Percentiles rank a stretch among this genome's conserved stretches.
Conservation (phyloP, 345 rosid genomes). For the Viola odorata region DNA sequence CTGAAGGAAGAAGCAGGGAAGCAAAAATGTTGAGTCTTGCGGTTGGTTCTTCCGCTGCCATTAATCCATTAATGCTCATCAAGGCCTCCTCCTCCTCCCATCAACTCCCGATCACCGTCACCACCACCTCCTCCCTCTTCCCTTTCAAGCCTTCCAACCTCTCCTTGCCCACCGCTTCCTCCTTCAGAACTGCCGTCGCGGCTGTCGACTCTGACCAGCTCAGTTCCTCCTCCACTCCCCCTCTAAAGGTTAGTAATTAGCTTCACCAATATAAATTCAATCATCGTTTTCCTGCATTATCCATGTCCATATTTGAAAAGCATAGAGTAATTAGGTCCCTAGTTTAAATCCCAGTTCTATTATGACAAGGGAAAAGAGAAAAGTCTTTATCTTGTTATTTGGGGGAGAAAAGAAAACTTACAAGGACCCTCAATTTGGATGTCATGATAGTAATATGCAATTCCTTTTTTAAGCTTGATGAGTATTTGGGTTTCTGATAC, state of each 20-base stretch:
- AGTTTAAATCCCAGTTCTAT: too few relatives aligned
- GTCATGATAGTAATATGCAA: too few relatives aligned
- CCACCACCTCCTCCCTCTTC: not conserved
- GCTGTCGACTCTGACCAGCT: constrained; percentile 38
- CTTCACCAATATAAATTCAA: not conserved
- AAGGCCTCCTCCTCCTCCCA: not conserved
- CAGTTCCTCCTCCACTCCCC: constrained; percentile 22
- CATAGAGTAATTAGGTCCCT: too few relatives aligned
- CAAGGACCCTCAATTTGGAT: too few relatives aligned
- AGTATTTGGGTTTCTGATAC: too few relatives aligned
- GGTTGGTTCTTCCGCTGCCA: constrained; percentile 19
- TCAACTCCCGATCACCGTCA: not conserved
- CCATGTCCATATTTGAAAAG: not conserved
- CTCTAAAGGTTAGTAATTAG: constrained; percentile 22
- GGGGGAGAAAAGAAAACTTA: too few relatives aligned
- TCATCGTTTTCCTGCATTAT: not conserved
- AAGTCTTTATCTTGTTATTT: too few relatives aligned
- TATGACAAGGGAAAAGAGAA: too few relatives aligned
- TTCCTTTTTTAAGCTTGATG: too few relatives aligned
- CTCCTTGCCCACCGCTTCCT: constrained; percentile 13
- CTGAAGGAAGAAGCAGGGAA: not conserved
- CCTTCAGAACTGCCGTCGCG: constrained; percentile 41
- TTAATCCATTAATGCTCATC: not conserved
- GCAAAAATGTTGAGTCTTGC: constrained; percentile 17
- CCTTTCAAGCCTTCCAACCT: not conserved